Evolutionary conservation across 192 early-diverging fungal genomes (phyloP), one percentile per base, ranked within the genome.

Genomic region (Endogone sp.): DNA sequence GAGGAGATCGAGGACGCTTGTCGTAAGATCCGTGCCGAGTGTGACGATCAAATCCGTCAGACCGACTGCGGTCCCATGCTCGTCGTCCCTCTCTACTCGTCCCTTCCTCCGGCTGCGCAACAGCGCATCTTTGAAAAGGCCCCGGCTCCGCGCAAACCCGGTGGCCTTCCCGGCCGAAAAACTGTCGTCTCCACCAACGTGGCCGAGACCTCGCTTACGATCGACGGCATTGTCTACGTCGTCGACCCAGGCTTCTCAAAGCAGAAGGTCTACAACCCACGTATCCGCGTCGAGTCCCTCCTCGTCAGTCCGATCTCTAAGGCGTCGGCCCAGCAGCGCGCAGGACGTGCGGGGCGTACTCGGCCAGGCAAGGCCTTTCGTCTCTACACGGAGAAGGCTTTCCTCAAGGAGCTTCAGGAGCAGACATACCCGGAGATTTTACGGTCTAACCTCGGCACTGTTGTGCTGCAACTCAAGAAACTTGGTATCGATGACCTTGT

Each of bases 161-260:
- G 89, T 55, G 95, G 96, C 22, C 81, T 90, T 13, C 91, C 94
- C 10, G 97, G 96, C n/a, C 91, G 98, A 65, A 99, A 99, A 76
- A 82, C 94, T 57, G 93, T 99, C 23, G 90, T 99, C 3, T 96
- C 95, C 0, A 99, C 98, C 24, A 99, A 98, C 73, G 85, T 99
- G 76, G 97, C 98, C 29, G 97, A 98, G 80, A 99, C 98, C 1
- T 95, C 94, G 0, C 83, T 99, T 67, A 99, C 98, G 2, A 98
- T 99, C 60, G 97, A 98, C 75, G 97, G 96, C 70, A 97, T 99
- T 64, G 96, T 98, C 11, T 98, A 98, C 78, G 98, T 98, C 44
- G 91, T 99, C 66, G 98, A 98, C 71, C 95, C 95, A 56, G 98
- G 97, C 9, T 98, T 99, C 71, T 89, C 95, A n/a, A 99, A 99